Evolutionary conservation across 805 yeast genomes (phyloP).

Genomic region (Metschnikowia drakensbergensis): DNA sequence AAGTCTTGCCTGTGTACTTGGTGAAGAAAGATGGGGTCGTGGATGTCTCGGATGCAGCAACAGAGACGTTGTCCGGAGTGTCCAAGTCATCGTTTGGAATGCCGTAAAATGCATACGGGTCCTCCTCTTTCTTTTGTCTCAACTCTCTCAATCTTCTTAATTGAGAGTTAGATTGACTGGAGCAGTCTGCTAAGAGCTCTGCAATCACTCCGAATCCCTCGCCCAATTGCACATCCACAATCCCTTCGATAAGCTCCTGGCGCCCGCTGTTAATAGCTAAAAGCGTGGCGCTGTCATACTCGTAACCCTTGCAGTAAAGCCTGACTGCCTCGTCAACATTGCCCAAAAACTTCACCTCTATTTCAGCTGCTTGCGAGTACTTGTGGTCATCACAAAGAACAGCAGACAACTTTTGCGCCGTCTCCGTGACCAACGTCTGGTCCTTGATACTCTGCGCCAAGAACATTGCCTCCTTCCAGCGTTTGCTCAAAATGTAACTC

Average conservation of each 20-base stretch:
- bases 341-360: conserved; percentile 59
- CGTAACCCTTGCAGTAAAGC: conserved; percentile 69
- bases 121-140: conserved; percentile 75
- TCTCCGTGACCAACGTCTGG: conserved; percentile 34
- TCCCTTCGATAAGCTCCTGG: conserved; percentile 46
- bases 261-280: conserved; percentile 46
- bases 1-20: conserved; percentile 92
- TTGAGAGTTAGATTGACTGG: conserved; percentile 80
- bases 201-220: conserved; percentile 88
- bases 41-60: conserved; percentile 92
- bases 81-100: conserved; percentile 52
- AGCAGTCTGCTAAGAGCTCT: conserved; percentile 91
- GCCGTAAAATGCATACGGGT: conserved; percentile 85
- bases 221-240: conserved; percentile 70
- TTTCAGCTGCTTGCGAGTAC: conserved; percentile 76
- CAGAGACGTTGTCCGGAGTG: conserved; percentile 88
- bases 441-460: conserved; percentile 40
- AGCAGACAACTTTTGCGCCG: conserved; percentile 58
- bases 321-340: conserved; percentile 60
- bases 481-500: conserved; percentile 62
- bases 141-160: conserved; percentile 78
- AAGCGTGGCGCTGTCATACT: conserved; percentile 72
- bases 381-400: conserved; percentile 63
- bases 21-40: conserved; percentile 92
- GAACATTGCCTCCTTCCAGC: conserved; percentile 82